Evolutionary conservation across 768 basidiomycete species (phyloP), one percentile per base, ranked within the genome.

Genomic region (Glaciozyma antarctica): DNA sequence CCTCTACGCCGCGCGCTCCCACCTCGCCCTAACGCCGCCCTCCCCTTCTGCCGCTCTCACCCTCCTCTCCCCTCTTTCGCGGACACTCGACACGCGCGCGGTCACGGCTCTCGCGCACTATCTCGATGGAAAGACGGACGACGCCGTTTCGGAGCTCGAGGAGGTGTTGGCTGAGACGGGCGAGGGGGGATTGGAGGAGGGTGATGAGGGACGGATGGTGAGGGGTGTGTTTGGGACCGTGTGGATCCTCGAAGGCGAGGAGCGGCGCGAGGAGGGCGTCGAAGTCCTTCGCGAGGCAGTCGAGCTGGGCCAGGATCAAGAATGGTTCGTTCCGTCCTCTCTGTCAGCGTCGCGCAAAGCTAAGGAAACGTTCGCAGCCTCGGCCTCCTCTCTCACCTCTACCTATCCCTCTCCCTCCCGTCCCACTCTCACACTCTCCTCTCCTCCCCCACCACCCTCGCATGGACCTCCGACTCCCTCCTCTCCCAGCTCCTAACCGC

Each of bases 21-120:
- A 70, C 65, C 69, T 70, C 69, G 69, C 69, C 22, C 63, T 70
- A 12, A 60, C 69, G 5, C 69, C 69, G 0, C 69, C 69, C 16
- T 6, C 62, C 0, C 17, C 58, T 24, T 9, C 52, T 0, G 6
- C 57, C 12, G 65, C 69, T 2, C 58, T 60, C n/a, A 15, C 28
- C 10, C 65, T 70, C 58, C 61, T 70, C 21, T 21, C 30, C 13
- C 19, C 63, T n/a, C 45, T 70, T 54, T 41, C 60, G 17, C 47
- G 41, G 1, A 58, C 65, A 1, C 63, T 70, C 65, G 69, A 70
- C 61, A 28, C 48, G 19, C 69, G 69, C 51, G 69, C 69, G 5
- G 43, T 70, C 48, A 30, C 58, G 8, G 21, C 63, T 8, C 65
- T 70, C 41, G 69, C 69, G 26, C 53, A 26, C 5, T 70, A 70